A percentile compares a stretch with the other conserved stretches of the same genome.
phyloP scores from a whole-genome alignment of 75 land plant species.

The Cunninghamia lanceolata region DNA sequence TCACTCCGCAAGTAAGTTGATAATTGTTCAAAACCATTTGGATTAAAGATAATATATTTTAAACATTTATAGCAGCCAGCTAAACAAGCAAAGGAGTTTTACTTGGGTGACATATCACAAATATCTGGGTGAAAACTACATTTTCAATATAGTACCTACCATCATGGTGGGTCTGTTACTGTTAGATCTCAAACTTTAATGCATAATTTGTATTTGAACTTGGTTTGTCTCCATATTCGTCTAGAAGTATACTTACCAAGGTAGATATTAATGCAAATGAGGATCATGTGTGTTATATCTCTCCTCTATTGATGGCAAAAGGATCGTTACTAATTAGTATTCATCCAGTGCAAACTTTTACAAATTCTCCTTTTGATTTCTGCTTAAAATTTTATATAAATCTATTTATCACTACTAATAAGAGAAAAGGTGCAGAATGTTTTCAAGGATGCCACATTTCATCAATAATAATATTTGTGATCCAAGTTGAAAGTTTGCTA shows the following conservation, averaged over 20 bases:
- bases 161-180: neutral
- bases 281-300: neutral
- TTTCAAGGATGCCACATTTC: neutral
- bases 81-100: neutral
- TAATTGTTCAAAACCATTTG: neutral
- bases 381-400: neutral
- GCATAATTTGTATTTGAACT: neutral
- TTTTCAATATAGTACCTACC: neutral
- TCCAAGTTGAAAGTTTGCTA: too few relatives aligned
- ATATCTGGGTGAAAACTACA: neutral
- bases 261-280: neutral
- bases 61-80: neutral
- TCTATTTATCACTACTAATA: neutral
- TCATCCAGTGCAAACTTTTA: neutral
- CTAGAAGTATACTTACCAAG: neutral
- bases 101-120: neutral
- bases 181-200: neutral
- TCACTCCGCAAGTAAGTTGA: conserved; percentile 81
- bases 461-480: too few relatives aligned
- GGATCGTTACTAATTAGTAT: neutral
- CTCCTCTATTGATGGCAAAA: neutral
- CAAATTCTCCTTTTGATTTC: neutral
- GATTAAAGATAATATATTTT: neutral
- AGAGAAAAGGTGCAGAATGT: neutral
- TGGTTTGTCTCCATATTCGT: neutral